Evolutionary conservation across 352 stramenopile genomes (phyloP).

Genomic region (Phytopythium delawarense): DNA sequence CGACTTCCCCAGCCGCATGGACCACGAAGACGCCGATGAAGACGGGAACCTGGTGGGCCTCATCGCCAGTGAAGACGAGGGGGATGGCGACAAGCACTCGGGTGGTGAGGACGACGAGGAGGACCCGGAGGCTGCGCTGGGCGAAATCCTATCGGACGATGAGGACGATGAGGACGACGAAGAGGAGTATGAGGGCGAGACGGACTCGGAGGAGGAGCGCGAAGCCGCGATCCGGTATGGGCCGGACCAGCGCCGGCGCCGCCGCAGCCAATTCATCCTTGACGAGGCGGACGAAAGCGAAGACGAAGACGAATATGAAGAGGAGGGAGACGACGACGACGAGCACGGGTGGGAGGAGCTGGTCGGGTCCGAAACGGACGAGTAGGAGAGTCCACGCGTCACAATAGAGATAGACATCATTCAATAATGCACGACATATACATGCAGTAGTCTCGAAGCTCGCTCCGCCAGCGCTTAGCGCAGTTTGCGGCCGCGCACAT

Average conservation of each 20-base stretch:
- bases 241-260: slow-evolving; percentile 12
- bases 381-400: background rate
- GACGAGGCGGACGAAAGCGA: slow-evolving; percentile 77
- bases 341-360: slow-evolving; percentile 19
- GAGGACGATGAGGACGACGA: slow-evolving; percentile 43
- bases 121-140: slow-evolving; percentile 13
- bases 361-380: slow-evolving; percentile 14
- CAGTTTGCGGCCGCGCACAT: slow-evolving; percentile 68
- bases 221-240: slow-evolving; percentile 20
- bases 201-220: slow-evolving; percentile 62
- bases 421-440: background rate
- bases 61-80: slow-evolving; percentile 61
- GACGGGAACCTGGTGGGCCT: slow-evolving; percentile 77
- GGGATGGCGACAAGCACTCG: slow-evolving; percentile 33
- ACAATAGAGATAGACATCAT: background rate
- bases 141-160: slow-evolving; percentile 35
- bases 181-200: slow-evolving; percentile 54
- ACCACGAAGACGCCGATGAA: slow-evolving; percentile 79
- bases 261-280: slow-evolving; percentile 66
- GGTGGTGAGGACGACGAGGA: slow-evolving; percentile 38
- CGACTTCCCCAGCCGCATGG: slow-evolving; percentile 76
- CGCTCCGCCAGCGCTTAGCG: slow-evolving; percentile 21
- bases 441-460: background rate
- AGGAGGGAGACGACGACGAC: slow-evolving; percentile 42
- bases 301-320: slow-evolving; percentile 16